Conservation (phyloP, 148 eudicot genomes). For the Vaccinium darrowii region DNA sequence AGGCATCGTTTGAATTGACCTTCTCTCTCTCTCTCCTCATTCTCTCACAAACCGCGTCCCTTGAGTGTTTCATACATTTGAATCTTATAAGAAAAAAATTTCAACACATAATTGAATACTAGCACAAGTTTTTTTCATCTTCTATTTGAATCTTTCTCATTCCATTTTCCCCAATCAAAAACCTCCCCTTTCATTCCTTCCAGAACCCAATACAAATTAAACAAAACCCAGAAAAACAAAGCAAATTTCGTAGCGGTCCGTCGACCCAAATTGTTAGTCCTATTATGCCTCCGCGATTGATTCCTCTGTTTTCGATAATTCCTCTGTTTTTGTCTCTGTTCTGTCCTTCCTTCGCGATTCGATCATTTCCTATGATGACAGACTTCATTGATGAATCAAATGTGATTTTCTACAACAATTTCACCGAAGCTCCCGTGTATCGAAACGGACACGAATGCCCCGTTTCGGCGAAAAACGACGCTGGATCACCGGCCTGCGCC, state of each 20-base stretch:
- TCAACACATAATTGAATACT: too few species aligned
- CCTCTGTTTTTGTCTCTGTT: conserved; percentile 9
- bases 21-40: not conserved
- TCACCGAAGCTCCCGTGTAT: conserved; percentile 30
- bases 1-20: not conserved
- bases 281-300: not conserved
- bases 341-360: not conserved
- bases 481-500: not conserved
- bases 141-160: not conserved
- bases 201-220: not conserved
- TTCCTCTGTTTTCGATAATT: not conserved
- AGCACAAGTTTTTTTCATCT: not conserved
- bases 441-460: conserved; percentile 26
- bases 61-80: too few species aligned
- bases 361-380: conserved; percentile 15
- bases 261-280: not conserved
- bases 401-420: not conserved
- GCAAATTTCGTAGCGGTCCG: not conserved
- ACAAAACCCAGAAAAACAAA: not conserved
- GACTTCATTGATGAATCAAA: not conserved
- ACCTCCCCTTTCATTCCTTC: not conserved
- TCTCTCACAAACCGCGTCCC: too few species aligned
- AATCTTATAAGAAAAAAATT: too few species aligned
- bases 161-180: not conserved
- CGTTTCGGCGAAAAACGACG: not conserved